Conservation (phyloP, 2,329 filamentous ascomycete species). For the Alternaria sp. region DNA sequence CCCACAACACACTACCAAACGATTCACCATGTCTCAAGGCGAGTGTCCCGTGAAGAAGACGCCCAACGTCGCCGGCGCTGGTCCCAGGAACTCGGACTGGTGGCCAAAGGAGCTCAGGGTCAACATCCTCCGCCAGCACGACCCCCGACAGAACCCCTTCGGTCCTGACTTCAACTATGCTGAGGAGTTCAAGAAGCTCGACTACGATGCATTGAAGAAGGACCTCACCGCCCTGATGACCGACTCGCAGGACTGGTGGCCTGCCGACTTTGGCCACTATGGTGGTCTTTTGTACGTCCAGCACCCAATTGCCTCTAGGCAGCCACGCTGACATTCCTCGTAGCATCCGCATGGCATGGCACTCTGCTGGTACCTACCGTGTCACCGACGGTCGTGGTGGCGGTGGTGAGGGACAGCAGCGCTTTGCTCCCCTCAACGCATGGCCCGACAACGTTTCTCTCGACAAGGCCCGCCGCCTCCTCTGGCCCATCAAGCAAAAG, state of each 20-base stretch:
- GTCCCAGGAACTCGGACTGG: constrained; percentile 75
- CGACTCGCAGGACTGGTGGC: constrained; percentile 82
- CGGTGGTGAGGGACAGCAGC: constrained; percentile 76
- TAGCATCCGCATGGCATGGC: constrained; percentile 78
- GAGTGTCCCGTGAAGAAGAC: constrained; percentile 49
- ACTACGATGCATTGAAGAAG: constrained; percentile 76
- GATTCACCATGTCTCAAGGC: constrained; percentile 43
- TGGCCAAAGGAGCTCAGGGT: constrained; percentile 75
- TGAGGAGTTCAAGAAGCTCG: constrained; percentile 74
- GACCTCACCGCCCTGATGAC: constrained; percentile 77
- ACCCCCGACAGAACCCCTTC: constrained; percentile 68
- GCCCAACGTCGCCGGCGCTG: constrained; percentile 62
- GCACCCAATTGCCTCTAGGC: neutral
- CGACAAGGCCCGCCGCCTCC: constrained; percentile 80
- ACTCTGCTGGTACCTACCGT: constrained; percentile 80
- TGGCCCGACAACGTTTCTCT: constrained; percentile 82
- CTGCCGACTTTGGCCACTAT: constrained; percentile 82
- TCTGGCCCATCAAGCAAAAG: constrained; percentile 86
- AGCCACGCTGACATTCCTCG: constrained; percentile 14
- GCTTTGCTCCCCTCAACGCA: constrained; percentile 81
- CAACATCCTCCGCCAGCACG: constrained; percentile 78
- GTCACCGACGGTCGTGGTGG: constrained; percentile 78
- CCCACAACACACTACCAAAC: constrained; percentile 25
- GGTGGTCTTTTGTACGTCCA: constrained; percentile 70
- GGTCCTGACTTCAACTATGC: constrained; percentile 75